A percentile compares a stretch with the other conserved stretches of the same genome.
Conservation (phyloP, 2,329 filamentous ascomycete genomes). For the Exophiala phaeomuriformis region DNA sequence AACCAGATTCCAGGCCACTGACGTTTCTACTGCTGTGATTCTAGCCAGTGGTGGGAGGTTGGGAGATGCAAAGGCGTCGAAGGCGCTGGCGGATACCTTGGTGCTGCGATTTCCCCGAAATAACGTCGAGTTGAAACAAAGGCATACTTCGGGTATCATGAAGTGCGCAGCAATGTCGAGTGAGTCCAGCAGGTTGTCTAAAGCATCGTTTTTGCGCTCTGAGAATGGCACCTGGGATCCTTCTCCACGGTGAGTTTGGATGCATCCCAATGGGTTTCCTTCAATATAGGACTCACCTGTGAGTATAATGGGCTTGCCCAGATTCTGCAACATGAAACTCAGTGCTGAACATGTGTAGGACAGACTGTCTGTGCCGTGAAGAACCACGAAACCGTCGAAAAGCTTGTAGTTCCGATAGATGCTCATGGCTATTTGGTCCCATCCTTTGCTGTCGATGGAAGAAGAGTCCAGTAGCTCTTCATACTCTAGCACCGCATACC, state of each 20-base stretch:
- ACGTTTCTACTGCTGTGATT: conserved; percentile 71
- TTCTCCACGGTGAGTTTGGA: background rate
- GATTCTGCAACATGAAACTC: conserved; percentile 85
- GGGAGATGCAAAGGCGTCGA: conserved; percentile 82
- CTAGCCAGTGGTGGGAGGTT: conserved; percentile 75
- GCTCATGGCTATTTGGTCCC: conserved; percentile 75
- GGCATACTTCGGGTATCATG: conserved; percentile 83
- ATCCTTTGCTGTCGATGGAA: conserved; percentile 78
- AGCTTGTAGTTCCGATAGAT: conserved; percentile 77
- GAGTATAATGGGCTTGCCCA: conserved; percentile 84
- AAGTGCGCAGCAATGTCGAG: conserved; percentile 88
- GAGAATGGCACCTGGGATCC: conserved; percentile 80
- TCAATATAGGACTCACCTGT: conserved; percentile 45
- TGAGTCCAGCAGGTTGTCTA: conserved; percentile 77
- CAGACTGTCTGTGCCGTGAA: conserved; percentile 84
- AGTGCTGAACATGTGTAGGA: conserved; percentile 84
- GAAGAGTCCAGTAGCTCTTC: conserved; percentile 78
- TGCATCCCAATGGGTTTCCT: background rate
- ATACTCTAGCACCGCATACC: conserved; percentile 77
- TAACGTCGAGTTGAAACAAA: conserved; percentile 88
- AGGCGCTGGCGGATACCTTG: conserved; percentile 79
- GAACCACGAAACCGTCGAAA: conserved; percentile 84
- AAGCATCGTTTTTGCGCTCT: conserved; percentile 81
- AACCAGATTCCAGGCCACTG: conserved; percentile 72
- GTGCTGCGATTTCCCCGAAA: conserved; percentile 83